Evolutionary conservation across 805 yeast species (phyloP), one percentile per base, ranked within the genome.

Genomic region (Candida sithepensis): DNA sequence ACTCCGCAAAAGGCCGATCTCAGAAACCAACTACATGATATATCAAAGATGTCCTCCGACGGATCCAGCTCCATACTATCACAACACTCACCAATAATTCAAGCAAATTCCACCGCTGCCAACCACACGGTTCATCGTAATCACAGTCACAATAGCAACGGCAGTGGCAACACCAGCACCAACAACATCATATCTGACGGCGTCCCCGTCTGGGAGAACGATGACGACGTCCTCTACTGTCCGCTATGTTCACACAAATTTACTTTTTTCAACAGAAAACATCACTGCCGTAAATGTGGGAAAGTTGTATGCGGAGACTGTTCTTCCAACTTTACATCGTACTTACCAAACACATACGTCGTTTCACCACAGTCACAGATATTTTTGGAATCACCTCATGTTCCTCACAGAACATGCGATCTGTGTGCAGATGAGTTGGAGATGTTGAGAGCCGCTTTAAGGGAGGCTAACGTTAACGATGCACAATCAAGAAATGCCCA

Each of bases 241-340:
- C 72, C 73, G 19, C 57, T 80, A 3, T 88, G 96, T 63, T 59
- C 61, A 26, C 50, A 61, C 0, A 46, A 53, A 36, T 88, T 82
- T 67, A 71, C 82, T 2, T 65, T 87, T 47, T 81, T 85, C 63
- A 77, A 71, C 60, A 73, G 96, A 48, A 75, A 90, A 47, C 96
- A 88, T 66, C 96, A 88, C 63, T 88, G 96, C 64, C 73, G 94
- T 44, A 73, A 69, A 49, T 88, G 96, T 67, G 96, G 96, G 2
- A 71, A 81, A 30, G 84, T 89, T 0, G 87, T 84, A 16, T 88
- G 96, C 65, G 84, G 81, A 26, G 57, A 62, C 36, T 88, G 96
- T 58, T 82, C 92, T 6, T 61, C 69, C 8, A 71, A 77, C 20
- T 64, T 66, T 38, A 72, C 79, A 6, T 69, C 73, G 30, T 85